Evolutionary conservation across 2,329 filamentous ascomycete genomes (phyloP), one percentile per base, ranked within the genome.

Genomic region (Aspergillus melleus): DNA sequence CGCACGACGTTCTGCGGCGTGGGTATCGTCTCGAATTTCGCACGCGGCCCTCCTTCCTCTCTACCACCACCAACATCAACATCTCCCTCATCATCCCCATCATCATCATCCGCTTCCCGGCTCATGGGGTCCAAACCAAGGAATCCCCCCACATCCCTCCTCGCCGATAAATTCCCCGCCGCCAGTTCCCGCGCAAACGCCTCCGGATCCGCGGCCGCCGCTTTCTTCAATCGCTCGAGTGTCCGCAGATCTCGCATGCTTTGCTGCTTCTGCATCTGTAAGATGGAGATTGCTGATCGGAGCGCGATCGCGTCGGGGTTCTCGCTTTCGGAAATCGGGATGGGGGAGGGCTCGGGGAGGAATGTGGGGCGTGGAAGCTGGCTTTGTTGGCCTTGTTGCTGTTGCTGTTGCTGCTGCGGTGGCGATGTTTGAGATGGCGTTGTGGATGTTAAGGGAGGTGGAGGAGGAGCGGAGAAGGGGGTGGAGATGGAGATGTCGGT

Each of bases 281-380:
- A 81, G 54, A 96, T 88, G 9, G 91, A 89, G 61, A 97, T 92
- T 50, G 93, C 91, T 26, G 90, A 91, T 65, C 89, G 88, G 61
- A 97, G 83, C 5, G 94, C 94, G 61, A 97, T 89, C 24, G 90
- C 92, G 79, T 98, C 94, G 8, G 91, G 88, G 71, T 96, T 96
- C 57, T 79, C 76, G 55, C 77, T 79, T 59, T 81, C 77, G 30
- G 77, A 79, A 56, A 82, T 75, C 10, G 79, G 78, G 3, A 79
- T 70, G 2, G 78, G 70, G n/a, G 74, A 63, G 1, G 78, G 77
- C 57, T 76, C 72, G 2, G 73, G 69, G 14, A 68, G 71, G 44
- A 50, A 77, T 73, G 49, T 69, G 67, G 1, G 68, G 59, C n/a
- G 53, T n/a, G 14, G 52, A 24, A 51, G 24, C 24, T 29, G 46